Percentiles rank a stretch among this genome's conserved stretches.
phyloP scores from a whole-genome alignment of 2,329 filamentous ascomycete species.

The Fusarium luffae region DNA sequence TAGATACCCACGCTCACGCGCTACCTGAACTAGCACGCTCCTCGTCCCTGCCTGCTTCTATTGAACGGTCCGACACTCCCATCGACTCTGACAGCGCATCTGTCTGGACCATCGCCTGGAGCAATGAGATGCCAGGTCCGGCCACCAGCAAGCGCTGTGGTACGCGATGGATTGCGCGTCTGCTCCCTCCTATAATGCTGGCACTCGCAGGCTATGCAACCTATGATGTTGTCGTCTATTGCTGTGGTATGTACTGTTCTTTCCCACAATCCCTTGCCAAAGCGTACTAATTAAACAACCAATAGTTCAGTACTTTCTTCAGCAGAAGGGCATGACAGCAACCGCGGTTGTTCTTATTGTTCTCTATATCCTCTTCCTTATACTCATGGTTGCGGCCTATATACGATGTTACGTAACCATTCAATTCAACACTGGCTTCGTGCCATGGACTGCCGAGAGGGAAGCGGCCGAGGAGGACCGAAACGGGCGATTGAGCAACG shows the following conservation, averaged over 20 bases:
- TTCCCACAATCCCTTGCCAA: not conserved
- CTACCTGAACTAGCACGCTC: not conserved
- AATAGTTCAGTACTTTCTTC: slow-evolving; percentile 75
- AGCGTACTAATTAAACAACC: slow-evolving; percentile 1
- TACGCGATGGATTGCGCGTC: slow-evolving; percentile 56
- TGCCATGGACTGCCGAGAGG: slow-evolving; percentile 66
- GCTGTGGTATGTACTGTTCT: slow-evolving; percentile 69
- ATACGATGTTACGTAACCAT: slow-evolving; percentile 73
- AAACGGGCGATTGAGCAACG: slow-evolving; percentile 36
- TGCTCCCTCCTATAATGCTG: slow-evolving; percentile 76
- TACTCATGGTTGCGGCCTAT: slow-evolving; percentile 75
- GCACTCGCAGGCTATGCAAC: slow-evolving; percentile 75
- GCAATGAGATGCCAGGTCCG: slow-evolving; percentile 49
- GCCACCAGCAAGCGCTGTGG: slow-evolving; percentile 45
- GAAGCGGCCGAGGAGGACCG: slow-evolving; percentile 47
- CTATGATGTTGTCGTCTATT: slow-evolving; percentile 74
- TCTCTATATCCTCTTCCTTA: slow-evolving; percentile 77
- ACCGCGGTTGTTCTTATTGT: slow-evolving; percentile 76
- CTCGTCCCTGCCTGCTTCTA: not conserved
- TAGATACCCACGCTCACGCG: not conserved
- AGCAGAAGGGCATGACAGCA: slow-evolving; percentile 58
- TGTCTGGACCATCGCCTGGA: slow-evolving; percentile 21
- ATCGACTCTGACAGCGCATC: not conserved
- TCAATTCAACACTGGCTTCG: slow-evolving; percentile 76
- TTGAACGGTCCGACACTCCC: not conserved